Evolutionary conservation across 108 stramenopile species (phyloP).

Genomic region (Mayamaea pseudoterrestris): DNA sequence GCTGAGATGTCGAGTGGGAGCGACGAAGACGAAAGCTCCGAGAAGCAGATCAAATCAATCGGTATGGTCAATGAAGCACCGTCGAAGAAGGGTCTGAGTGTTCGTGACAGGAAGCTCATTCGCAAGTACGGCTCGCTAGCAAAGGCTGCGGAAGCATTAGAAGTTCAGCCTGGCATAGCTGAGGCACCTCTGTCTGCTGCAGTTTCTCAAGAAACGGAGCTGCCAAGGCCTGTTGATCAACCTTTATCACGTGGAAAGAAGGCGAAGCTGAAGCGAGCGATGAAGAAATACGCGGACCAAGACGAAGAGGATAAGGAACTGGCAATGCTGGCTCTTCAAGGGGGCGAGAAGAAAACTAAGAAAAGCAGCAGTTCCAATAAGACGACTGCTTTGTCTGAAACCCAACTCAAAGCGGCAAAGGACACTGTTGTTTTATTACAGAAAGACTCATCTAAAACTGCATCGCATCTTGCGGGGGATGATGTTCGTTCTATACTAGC

Average conservation of each 20-base stretch:
- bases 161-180: constrained; percentile 2
- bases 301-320: constrained; percentile 92
- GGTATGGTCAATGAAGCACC: neutral
- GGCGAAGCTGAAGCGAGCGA: constrained; percentile 48
- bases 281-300: constrained; percentile 90
- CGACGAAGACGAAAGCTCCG: neutral
- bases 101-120: constrained; percentile 49
- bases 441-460: constrained; percentile 45
- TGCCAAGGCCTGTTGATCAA: constrained; percentile 23
- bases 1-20: too few species aligned
- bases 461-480: constrained; percentile 34
- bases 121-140: constrained; percentile 61
- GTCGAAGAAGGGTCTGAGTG: constrained; percentile 67
- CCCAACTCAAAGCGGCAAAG: constrained; percentile 49
- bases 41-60: neutral
- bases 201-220: constrained; percentile 6
- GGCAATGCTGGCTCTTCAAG: constrained; percentile 83
- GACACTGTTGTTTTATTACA: constrained; percentile 56
- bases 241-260: constrained; percentile 35
- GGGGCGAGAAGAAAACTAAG: constrained; percentile 51
- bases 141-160: constrained; percentile 15
- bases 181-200: neutral
- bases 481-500: constrained; percentile 35
- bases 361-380: constrained; percentile 31
- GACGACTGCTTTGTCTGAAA: constrained; percentile 16